Base-by-base conservation (phyloP, 257 asterid species). In the Solanum ossicruentum region DNA sequence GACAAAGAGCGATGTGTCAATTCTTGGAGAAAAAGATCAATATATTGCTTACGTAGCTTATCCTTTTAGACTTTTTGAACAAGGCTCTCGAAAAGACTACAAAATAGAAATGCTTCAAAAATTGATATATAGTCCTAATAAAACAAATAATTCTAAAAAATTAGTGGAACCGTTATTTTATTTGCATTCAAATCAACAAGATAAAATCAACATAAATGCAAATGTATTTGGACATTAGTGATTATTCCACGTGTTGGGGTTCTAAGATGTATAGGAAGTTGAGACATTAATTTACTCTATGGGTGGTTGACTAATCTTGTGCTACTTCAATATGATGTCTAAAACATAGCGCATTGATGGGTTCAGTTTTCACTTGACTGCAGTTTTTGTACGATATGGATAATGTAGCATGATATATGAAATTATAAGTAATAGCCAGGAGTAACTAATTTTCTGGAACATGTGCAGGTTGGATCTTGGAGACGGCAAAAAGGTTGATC, bases 381-480 rank as follows among this genome's bases (percentile, higher is more conserved):
- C 23, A 39, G 41, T 12, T 43, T 39, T 21, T 58, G 36, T 81
- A 57, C 57, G 8, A 8, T 26, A 39, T 15, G n/a, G 28, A 61
- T 66, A 61, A 41, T 23, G 17, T 23, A 43, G 17, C 75, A 61
- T 61, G 73, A 49, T 82, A 41, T 82, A 60, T 56, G 73, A 41
- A 41, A 60, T 61, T 13, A 71, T 61, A 87, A 80, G 87, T 78
- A 77, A 49, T 3, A 75, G 16, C 26, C 8, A 8, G 43, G 23
- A 21, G 82, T 21, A 51, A 75, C 65, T 52, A 80, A 80, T 41
- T 23, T 61, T 26, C 67, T 47, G 80, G 72, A 41, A 71, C 85
- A 66, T 85, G 60, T 86, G 69, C 91, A 96, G 99, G 99, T 87
- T 96, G 91, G 98, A 96, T 92, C 87, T 96, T 90, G 99, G 99